These are phyloP conservation scores for Metschnikowia lochheadii DNA, from an alignment of 805 yeast genomes.

Conservation along the genomic window DNA sequence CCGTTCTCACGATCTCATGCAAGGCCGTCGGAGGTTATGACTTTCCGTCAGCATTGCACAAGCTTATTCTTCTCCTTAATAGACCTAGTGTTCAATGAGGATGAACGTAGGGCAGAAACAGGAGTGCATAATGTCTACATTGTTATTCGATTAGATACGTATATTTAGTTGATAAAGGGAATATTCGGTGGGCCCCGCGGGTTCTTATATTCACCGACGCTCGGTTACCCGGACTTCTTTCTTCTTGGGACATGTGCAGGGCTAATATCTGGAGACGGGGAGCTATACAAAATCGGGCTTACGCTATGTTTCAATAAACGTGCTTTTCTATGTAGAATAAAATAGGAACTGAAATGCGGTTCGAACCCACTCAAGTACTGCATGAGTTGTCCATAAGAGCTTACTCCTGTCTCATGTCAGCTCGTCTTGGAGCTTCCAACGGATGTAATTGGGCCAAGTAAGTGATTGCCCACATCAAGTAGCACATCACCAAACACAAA, in stretches of 20 bases:
- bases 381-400: neutral
- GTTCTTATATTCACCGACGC: conserved; percentile 4
- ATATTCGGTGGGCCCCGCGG: conserved; percentile 1
- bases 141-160: neutral
- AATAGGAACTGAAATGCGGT: conserved; percentile 2
- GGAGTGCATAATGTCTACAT: conserved; percentile 13
- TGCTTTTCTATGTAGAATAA: neutral
- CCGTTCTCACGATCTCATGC: conserved; percentile 19
- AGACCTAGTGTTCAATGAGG: conserved; percentile 18
- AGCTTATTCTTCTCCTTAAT: conserved; percentile 22
- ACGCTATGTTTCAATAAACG: neutral
- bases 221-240: conserved; percentile 8
- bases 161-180: neutral
- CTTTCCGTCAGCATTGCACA: conserved; percentile 13
- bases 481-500: conserved; percentile 71
- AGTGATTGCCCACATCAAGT: conserved; percentile 89
- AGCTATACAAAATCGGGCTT: neutral
- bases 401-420: conserved; percentile 81
- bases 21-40: conserved; percentile 16
- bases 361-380: neutral
- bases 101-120: conserved; percentile 22
- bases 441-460: conserved; percentile 87
- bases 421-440: conserved; percentile 82
- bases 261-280: neutral
- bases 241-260: neutral